Conservation (phyloP, 495 filamentous ascomycete species). For the Aspergillus hancockii region DNA sequence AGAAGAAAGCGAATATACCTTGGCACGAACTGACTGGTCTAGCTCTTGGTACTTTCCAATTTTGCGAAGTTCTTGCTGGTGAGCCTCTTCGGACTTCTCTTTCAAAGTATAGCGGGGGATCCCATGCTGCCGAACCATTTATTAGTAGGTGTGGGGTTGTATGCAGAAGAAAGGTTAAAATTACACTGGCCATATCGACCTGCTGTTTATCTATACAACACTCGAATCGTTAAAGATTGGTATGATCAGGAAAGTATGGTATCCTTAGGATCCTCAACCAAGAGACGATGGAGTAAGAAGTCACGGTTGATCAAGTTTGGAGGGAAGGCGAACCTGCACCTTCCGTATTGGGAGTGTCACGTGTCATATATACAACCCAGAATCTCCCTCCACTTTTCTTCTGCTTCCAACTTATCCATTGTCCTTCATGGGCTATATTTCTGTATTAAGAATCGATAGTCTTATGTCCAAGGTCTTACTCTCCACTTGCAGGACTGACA, state of each 20-base stretch:
- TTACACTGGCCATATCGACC: slow-evolving; percentile 53
- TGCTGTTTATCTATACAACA: slow-evolving; percentile 4
- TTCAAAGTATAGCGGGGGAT: slow-evolving; percentile 62
- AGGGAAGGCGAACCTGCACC: slow-evolving; percentile 4
- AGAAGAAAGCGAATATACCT: slow-evolving; percentile 39
- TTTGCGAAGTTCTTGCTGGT: slow-evolving; percentile 67
- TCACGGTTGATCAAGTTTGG: neutral
- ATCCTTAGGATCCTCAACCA: neutral
- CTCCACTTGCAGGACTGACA: neutral
- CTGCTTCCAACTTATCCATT: neutral
- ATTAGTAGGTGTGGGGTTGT: slow-evolving; percentile 15
- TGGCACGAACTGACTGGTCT: slow-evolving; percentile 62
- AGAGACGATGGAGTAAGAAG: neutral
- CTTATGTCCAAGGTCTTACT: slow-evolving; percentile 7
- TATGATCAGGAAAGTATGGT: neutral
- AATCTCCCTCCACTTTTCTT: neutral
- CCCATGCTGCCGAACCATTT: slow-evolving; percentile 64
- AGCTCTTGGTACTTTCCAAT: slow-evolving; percentile 78
- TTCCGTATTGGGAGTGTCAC: slow-evolving; percentile 15
- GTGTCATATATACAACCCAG: slow-evolving; percentile 7
- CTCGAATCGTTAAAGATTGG: neutral
- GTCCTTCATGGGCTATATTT: neutral
- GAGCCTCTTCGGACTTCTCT: slow-evolving; percentile 62
- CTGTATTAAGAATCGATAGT: neutral
- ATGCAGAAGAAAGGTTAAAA: slow-evolving; percentile 20